These are phyloP conservation scores for Ballota nigra DNA, from an alignment of 257 asterid genomes.

Conservation along the genomic window DNA sequence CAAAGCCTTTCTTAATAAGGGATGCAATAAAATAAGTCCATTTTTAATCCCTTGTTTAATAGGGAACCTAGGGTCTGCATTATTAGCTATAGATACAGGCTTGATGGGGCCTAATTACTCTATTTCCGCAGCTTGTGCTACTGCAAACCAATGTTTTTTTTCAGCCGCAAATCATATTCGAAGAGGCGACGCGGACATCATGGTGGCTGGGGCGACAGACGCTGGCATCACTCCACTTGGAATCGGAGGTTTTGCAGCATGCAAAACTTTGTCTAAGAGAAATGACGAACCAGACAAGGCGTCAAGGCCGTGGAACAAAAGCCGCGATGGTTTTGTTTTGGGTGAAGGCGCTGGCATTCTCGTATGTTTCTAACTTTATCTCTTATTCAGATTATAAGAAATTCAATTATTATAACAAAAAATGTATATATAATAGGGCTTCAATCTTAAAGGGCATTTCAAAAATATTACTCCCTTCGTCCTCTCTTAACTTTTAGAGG, in stretches of 20 bases:
- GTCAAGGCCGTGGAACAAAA: not conserved
- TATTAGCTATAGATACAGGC: not conserved
- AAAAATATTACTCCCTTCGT: no score
- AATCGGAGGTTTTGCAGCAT: not conserved
- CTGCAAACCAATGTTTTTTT: not conserved
- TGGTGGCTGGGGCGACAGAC: not conserved
- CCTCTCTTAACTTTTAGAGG: no score
- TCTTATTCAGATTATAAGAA: no score
- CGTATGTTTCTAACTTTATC: not conserved
- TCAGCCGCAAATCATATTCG: not conserved
- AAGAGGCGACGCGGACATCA: not conserved
- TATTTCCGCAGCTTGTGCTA: not conserved
- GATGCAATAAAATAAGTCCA: not conserved
- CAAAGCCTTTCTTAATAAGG: not conserved
- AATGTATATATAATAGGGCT: no score
- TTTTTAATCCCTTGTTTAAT: not conserved
- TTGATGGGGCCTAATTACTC: not conserved
- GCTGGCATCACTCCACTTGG: not conserved
- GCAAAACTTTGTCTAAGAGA: not conserved
- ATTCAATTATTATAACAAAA: no score
- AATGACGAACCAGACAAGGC: not conserved
- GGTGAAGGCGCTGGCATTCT: not conserved
- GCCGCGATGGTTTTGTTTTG: not conserved
- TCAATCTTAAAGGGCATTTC: no score
- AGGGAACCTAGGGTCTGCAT: not conserved